Base-by-base conservation (phyloP, 441 rosid genomes). In the Geranium incanum region DNA sequence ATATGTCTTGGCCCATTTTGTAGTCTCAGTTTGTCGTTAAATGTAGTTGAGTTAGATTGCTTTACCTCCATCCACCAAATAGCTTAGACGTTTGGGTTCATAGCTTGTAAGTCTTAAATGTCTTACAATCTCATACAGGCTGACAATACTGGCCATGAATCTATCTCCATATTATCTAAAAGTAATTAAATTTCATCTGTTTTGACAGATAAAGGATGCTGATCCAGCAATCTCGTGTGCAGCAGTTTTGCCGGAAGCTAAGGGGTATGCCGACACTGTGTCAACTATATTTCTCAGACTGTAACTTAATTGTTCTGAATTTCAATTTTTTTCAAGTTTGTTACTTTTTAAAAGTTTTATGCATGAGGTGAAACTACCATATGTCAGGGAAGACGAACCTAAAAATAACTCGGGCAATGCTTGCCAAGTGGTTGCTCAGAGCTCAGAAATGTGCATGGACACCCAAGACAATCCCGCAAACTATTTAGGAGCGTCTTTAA, bases 131-230 rank as follows among this genome's bases (percentile, higher is more conserved):
- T 45, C 52, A 9, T 45, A 45, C n/a, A 45, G 52, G 52, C 52
- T 45, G 52, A 28, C 33, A 28, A 28, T 45, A 9, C 16, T 64
- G 67, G 63, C 55, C 23, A 21, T 36, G 12, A 39, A n/a, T 72
- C 52, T 36, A 45, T 57, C 18, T 18, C 4, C 21, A 33, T 52
- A 36, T 3, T 33, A 65, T 36, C n/a, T 15, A 9, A 55, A 1
- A 33, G 8, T 33, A 43, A 12, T 43, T 70, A 37, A 18, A 64
- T 72, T 60, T 15, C 33, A 38, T 70, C 75, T 68, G 39, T 70
- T 59, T 59, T 78, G 68, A 65, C 81, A 82, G 85, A 28, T 71
- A 39, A 70, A 72, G 60, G 74, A 71, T 23, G 68, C 38, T 69
- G 72, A 70, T 38, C 71, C 72, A 7, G 63, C 71, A 41, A 6